These are phyloP conservation scores for Postia placenta DNA, from an alignment of 768 basidiomycete genomes.

Conservation along the genomic window DNA sequence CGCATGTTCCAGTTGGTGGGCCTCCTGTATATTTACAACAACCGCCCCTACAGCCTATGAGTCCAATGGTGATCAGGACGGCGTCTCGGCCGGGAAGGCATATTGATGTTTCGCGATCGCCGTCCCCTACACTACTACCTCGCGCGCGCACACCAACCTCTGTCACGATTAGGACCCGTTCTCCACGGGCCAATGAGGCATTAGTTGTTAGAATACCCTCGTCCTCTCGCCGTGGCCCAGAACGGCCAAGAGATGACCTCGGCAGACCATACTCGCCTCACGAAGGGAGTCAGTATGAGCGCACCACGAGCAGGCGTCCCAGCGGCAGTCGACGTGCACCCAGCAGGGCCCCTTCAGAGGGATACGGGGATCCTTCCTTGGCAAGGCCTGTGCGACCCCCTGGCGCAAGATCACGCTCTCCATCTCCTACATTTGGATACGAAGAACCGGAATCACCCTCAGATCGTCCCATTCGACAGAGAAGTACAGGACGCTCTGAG, in stretches of 20 bases:
- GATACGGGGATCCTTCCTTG: background rate
- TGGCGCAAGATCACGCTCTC: background rate
- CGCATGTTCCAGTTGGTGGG: background rate
- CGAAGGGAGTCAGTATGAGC: too few relatives aligned
- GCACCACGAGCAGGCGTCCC: too few relatives aligned
- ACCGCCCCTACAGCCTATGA: background rate
- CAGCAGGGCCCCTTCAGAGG: background rate
- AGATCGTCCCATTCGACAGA: background rate
- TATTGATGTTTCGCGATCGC: background rate
- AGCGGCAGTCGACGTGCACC: too few relatives aligned
- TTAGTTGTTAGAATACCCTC: background rate
- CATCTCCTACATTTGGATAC: background rate
- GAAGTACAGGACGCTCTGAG: background rate
- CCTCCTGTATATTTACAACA: background rate
- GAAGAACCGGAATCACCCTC: background rate
- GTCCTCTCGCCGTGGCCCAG: too few relatives aligned
- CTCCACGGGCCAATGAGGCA: background rate
- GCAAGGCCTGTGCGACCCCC: background rate
- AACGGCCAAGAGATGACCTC: too few relatives aligned
- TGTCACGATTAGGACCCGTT: background rate
- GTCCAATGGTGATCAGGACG: constrained; percentile 1
- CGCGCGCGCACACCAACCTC: too few relatives aligned
- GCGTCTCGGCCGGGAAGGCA: background rate
- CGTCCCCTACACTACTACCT: background rate
- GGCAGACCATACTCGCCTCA: too few relatives aligned